Conservation (phyloP, 225 moss, liverwort and hornwort species). For the Pseudisothecium myosuroides region DNA sequence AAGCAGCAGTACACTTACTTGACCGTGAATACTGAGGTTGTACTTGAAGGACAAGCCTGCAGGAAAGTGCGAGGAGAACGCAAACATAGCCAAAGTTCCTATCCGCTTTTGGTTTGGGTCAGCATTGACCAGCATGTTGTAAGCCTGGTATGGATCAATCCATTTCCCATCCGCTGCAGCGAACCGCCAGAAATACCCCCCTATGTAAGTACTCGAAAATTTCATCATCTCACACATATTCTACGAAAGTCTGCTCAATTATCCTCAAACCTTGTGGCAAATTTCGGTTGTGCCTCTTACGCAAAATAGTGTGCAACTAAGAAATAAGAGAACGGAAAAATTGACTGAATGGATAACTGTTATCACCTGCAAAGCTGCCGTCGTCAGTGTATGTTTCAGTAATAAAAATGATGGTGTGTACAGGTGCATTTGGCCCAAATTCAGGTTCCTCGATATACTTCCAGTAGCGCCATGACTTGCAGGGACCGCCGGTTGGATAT, state of each 20-base stretch:
- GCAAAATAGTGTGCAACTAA: neutral
- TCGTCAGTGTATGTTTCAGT: conserved; percentile 49
- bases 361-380: conserved; percentile 40
- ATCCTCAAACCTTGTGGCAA: neutral
- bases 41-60: conserved; percentile 63
- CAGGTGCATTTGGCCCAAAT: conserved; percentile 66
- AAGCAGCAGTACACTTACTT: conserved; percentile 36
- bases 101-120: conserved; percentile 49
- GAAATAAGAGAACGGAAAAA: neutral
- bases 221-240: neutral
- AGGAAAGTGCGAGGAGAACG: conserved; percentile 75
- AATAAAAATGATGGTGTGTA: conserved; percentile 73
- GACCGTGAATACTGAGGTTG: conserved; percentile 54
- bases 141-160: conserved; percentile 63
- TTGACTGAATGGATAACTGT: neutral
- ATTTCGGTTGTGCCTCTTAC: neutral
- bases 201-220: neutral
- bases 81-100: conserved; percentile 72
- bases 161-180: conserved; percentile 65
- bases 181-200: neutral
- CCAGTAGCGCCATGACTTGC: conserved; percentile 89
- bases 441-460: conserved; percentile 73
- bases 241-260: neutral
- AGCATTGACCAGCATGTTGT: conserved; percentile 61
- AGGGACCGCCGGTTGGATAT: conserved; percentile 38